A percentile compares a stretch with the other conserved stretches of the same genome.
These are phyloP conservation scores for Artemisia princeps DNA, from an alignment of 140 eudicot genomes.

Conservation along the genomic window DNA sequence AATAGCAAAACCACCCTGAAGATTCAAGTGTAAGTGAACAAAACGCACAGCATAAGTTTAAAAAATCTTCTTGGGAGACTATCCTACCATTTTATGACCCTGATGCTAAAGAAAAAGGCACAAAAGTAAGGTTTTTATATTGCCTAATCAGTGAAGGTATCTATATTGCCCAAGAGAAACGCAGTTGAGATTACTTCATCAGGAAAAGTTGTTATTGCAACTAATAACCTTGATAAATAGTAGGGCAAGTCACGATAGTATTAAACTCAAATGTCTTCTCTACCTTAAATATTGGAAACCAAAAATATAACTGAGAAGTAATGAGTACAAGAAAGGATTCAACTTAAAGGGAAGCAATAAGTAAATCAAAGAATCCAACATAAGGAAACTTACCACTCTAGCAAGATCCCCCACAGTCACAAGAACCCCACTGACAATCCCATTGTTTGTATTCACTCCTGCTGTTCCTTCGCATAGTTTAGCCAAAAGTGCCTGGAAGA, in stretches of 20 bases:
- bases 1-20: slow-evolving; percentile 98
- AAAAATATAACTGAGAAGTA: slow-evolving; percentile 9
- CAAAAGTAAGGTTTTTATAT: slow-evolving; percentile 1
- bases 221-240: slow-evolving; percentile 5
- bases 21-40: slow-evolving; percentile 14
- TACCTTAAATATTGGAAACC: slow-evolving; percentile 14
- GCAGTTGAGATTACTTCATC: slow-evolving; percentile 17
- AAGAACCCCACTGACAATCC: slow-evolving; percentile 81
- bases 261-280: slow-evolving; percentile 7
- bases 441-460: slow-evolving; percentile 75
- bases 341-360: not conserved
- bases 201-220: slow-evolving; percentile 4
- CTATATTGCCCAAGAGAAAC: not conserved
- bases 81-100: slow-evolving; percentile 15
- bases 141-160: not conserved
- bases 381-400: slow-evolving; percentile 68
- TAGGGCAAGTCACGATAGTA: not conserved
- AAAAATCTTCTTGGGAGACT: not conserved
- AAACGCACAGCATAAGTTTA: slow-evolving; percentile 13
- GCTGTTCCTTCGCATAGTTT: slow-evolving; percentile 84
- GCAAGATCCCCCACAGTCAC: slow-evolving; percentile 97
- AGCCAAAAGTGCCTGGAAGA: slow-evolving; percentile 73
- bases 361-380: no score
- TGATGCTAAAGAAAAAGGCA: slow-evolving; percentile 1
- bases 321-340: slow-evolving; percentile 15